A percentile compares a stretch with the other conserved stretches of the same genome.
These are phyloP conservation scores for Strobilomyces echinocephalus DNA, from an alignment of 768 basidiomycete species.

Conservation along the genomic window DNA sequence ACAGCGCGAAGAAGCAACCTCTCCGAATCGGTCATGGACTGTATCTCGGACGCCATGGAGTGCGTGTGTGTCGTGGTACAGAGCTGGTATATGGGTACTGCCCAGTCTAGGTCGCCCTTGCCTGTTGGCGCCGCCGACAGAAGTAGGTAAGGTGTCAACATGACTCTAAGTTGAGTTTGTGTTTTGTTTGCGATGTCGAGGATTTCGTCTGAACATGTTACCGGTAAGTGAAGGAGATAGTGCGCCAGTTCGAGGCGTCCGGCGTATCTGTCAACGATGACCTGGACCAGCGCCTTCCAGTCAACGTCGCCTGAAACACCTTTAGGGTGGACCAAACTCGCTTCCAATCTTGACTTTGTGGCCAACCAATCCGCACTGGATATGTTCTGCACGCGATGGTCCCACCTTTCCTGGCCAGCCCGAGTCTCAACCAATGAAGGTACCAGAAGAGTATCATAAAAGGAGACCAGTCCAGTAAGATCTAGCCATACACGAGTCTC, in stretches of 20 bases:
- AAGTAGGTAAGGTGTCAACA: conserved; percentile 30
- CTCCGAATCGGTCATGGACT: conserved; percentile 28
- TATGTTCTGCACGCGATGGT: conserved; percentile 29
- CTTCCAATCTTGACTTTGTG: conserved; percentile 6
- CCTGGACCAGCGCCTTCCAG: conserved; percentile 30
- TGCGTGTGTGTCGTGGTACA: conserved; percentile 30
- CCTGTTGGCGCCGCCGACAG: conserved; percentile 8
- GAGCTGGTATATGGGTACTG: conserved; percentile 24
- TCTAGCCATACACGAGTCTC: conserved; percentile 23
- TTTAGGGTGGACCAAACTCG: conserved; percentile 7
- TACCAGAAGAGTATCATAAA: conserved; percentile 24
- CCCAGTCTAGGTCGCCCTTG: conserved; percentile 20
- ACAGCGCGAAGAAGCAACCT: conserved; percentile 23
- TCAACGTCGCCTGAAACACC: conserved; percentile 28
- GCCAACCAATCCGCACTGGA: conserved; percentile 19
- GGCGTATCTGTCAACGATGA: conserved; percentile 29
- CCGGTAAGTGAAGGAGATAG: conserved; percentile 17
- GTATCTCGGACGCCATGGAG: neutral
- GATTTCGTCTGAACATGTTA: conserved; percentile 1
- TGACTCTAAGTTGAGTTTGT: conserved; percentile 23
- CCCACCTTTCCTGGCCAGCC: conserved; percentile 22
- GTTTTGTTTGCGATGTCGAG: conserved; percentile 7
- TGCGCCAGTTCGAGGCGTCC: conserved; percentile 27
- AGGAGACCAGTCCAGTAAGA: conserved; percentile 17
- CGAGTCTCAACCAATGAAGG: conserved; percentile 21